Evolutionary conservation across 371 early-diverging fungal genomes (phyloP).

Genomic region (Mortierella sp.): DNA sequence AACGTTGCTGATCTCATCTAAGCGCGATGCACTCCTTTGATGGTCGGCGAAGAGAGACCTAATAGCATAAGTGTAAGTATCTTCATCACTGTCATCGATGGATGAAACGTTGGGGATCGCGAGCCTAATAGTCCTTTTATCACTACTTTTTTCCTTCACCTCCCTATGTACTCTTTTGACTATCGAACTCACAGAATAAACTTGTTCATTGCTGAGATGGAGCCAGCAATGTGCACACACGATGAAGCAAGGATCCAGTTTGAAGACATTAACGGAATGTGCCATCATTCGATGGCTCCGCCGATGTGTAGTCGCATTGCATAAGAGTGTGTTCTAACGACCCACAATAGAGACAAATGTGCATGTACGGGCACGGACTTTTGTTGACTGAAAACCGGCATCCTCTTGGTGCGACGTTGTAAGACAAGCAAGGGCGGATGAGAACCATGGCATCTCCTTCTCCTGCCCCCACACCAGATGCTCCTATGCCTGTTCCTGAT

Average conservation of each 20-base stretch:
- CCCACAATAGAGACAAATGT: conserved; percentile 49
- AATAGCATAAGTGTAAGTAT: no score
- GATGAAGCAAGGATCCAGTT: neutral
- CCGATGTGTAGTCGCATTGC: conserved; percentile 47
- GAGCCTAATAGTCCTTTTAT: no score
- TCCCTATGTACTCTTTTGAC: no score
- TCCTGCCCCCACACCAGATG: conserved; percentile 5
- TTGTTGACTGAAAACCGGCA: conserved; percentile 46
- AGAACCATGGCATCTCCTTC: conserved; percentile 13
- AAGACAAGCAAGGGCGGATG: conserved; percentile 45
- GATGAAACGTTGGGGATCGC: no score
- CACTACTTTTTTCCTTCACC: no score
- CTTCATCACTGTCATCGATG: no score
- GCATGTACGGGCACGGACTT: conserved; percentile 42
- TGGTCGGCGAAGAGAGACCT: conserved; percentile 3
- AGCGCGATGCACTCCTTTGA: neutral
- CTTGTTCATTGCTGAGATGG: no score
- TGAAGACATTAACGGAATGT: conserved; percentile 7
- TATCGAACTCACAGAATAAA: no score
- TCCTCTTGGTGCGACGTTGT: conserved; percentile 51
- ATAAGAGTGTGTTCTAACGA: conserved; percentile 40
- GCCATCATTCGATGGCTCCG: conserved; percentile 33
- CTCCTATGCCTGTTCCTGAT: neutral
- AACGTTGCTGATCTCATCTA: conserved; percentile 87
- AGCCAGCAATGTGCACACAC: no score